Base-by-base conservation (phyloP, 2,329 filamentous ascomycete genomes). In the Monosporascus sp. region DNA sequence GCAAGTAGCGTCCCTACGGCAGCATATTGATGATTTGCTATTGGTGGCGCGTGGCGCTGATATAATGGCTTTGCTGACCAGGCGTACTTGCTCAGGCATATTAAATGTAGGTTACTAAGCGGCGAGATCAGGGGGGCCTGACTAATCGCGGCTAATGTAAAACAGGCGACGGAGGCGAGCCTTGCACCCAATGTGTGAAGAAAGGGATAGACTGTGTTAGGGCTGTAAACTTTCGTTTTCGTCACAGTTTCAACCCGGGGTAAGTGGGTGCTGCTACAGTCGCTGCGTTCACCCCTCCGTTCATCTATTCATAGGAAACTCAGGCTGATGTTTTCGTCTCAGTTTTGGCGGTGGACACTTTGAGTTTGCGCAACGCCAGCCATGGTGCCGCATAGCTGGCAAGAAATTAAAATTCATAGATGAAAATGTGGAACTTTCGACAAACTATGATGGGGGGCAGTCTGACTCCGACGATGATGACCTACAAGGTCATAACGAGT, bases 331-430 rank as follows among this genome's bases (percentile, higher is more conserved):
- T 24, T 9, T 11, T 20, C 16, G 7, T 38, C 26, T 38, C 46
- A 48, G 46, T n/a, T 6, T 50, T 19, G 48, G 37, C 4, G 37
- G 50, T 35, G 37, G 44, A 37, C 46, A 52, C 5, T 55, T 49
- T 24, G 44, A 9, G 22, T 55, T 55, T 44, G 31, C 37, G 37
- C 20, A 40, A 24, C 37, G 49, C 20, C 53, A 55, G 53, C 45
- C 19, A 4, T 55, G 53, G 53, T 55, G 53, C 37, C 46, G 44
- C 31, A 38, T 50, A 24, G 24, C 50, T n/a, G 49, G 47, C 53
- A 55, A 55, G 50, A 55, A 41, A 50, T 43, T 55, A 27, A 52
- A 50, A 9, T 55, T 55, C 41, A 47, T 55, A 11, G 53, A 55
- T 40, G 48, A 50, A 26, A 40, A 37, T 11, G 22, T 50, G 8